These are phyloP conservation scores for Firmiana major DNA, from an alignment of 345 rosid species.

Conservation along the genomic window DNA sequence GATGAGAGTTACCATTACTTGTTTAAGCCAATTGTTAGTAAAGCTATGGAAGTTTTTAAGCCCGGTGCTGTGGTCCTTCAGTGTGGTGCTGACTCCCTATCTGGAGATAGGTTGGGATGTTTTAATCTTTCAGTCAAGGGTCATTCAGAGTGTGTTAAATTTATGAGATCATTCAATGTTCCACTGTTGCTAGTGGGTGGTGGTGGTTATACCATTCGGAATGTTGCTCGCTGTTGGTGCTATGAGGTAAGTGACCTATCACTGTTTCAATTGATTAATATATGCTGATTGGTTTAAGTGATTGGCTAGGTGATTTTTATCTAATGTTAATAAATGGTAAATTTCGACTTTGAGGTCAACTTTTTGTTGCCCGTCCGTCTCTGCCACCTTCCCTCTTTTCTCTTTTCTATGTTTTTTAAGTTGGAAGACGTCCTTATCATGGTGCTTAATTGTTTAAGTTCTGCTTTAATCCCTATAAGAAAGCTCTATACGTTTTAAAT, in stretches of 20 bases:
- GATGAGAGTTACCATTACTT: conserved; percentile 69
- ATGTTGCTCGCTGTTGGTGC: conserved; percentile 81
- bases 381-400: background rate
- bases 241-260: conserved; percentile 43
- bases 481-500: background rate
- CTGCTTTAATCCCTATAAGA: background rate
- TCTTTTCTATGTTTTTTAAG: background rate
- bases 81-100: conserved; percentile 65
- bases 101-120: conserved; percentile 73
- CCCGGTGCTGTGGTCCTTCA: conserved; percentile 71
- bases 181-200: conserved; percentile 66
- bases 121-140: conserved; percentile 72
- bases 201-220: conserved; percentile 71
- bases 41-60: conserved; percentile 61
- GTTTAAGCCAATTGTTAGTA: conserved; percentile 60
- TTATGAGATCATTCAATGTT: conserved; percentile 73
- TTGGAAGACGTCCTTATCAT: background rate
- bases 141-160: conserved; percentile 72
- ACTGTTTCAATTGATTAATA: background rate
- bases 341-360: background rate
- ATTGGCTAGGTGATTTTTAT: background rate
- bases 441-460: background rate
- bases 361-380: background rate
- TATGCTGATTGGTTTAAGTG: background rate
- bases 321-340: background rate